Evolutionary conservation across 768 basidiomycete species (phyloP), one percentile per base, ranked within the genome.

Genomic region (Thelephora ganbajun): DNA sequence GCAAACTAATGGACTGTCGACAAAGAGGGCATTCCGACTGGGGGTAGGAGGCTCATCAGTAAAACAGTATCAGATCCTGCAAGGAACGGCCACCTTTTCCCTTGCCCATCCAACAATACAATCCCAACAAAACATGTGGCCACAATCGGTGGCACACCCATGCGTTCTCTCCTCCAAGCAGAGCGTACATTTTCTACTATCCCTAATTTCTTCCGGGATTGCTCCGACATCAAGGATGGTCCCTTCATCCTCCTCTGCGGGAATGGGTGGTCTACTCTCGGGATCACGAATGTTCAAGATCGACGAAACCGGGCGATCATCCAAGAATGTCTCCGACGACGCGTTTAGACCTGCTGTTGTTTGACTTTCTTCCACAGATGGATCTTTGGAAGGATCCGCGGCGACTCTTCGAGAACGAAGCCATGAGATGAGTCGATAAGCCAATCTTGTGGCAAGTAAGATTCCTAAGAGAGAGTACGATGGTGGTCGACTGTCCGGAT

Each of bases 91-190:
- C 45, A 82, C 83, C 76, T 89, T 92, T 61, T 92, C 89, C 59
- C 82, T 69, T 12, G 83, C 87, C 89, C 89, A 92, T 9, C 80
- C 84, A 39, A 85, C 77, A 35, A 92, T 86, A 56, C 89, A 92
- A 54, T 71, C 78, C 89, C 89, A 92, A 54, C 88, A 90, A 59
- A 91, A 92, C 42, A 92, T 57, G 61, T 92, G 89, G 0, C 89
- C 89, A 53, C 89, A 92, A 60, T 91, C 89, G 0, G 89, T 92
- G 23, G 81, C 77, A 58, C 80, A 81, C 54, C 78, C 88, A 49
- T 80, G 76, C 0, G 83, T 87, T 54, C 89, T 72, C 60, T 89
- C 85, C 55, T 91, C 89, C 45, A 92, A 63, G 57, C 89, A 92
- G 22, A 92, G 69, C 4, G 87, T 88, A 53, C 89, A 92, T 51